phyloP scores from a whole-genome alignment of 2,329 filamentous ascomycete species.

The Aspergillus fischeri region DNA sequence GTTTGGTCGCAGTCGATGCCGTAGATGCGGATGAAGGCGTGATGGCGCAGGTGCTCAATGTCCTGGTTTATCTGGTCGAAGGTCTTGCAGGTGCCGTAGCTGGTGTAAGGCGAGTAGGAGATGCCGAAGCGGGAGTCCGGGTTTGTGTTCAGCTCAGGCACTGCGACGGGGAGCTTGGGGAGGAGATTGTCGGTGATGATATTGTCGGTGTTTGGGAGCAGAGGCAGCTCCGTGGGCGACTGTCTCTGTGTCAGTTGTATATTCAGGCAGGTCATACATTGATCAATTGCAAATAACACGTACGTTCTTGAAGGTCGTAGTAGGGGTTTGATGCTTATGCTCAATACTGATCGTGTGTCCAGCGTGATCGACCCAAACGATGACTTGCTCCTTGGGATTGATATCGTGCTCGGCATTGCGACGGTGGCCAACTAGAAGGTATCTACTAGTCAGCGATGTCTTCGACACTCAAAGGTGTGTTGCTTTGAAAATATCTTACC shows the following conservation, averaged over 20 bases:
- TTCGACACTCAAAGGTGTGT: constrained; percentile 14
- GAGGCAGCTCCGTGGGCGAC: background rate
- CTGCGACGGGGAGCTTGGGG: background rate
- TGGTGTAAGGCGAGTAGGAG: constrained; percentile 56
- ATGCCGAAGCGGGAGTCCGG: constrained; percentile 42
- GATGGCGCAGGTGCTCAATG: constrained; percentile 55
- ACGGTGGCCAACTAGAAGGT: background rate
- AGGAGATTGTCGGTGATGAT: background rate
- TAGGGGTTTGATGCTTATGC: constrained; percentile 23
- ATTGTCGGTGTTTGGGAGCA: background rate
- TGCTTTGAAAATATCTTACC: constrained; percentile 14
- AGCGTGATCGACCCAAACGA: constrained; percentile 59
- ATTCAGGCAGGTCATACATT: background rate
- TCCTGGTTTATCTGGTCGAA: constrained; percentile 61
- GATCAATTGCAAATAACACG: constrained; percentile 4
- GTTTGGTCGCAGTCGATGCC: constrained; percentile 76
- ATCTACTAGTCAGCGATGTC: constrained; percentile 1
- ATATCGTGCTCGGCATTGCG: constrained; percentile 31
- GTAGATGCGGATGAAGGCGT: constrained; percentile 68
- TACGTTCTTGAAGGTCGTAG: constrained; percentile 6
- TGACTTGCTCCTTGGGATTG: constrained; percentile 39
- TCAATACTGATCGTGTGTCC: constrained; percentile 48
- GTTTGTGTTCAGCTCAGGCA: constrained; percentile 1
- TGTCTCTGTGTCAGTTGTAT: background rate
- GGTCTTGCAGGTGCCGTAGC: constrained; percentile 62